phyloP scores from a whole-genome alignment of 805 yeast genomes.

The Pichia gijzeniarum region DNA sequence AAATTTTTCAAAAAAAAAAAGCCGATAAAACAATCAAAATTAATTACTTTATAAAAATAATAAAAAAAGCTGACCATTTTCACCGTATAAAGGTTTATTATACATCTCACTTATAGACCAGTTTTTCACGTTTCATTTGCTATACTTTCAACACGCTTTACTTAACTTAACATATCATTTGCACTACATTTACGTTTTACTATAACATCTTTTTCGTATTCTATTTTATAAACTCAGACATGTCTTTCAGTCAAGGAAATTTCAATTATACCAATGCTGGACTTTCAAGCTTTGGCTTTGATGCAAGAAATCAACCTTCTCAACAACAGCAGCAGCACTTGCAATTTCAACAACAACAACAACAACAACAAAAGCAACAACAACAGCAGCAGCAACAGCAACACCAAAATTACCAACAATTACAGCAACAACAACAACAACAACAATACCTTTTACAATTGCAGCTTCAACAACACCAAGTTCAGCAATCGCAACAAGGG shows the following conservation, averaged over 20 bases:
- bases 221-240: not conserved
- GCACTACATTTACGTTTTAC: too few relatives aligned
- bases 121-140: not conserved
- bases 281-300: conserved; percentile 4
- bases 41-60: too few relatives aligned
- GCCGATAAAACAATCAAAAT: too few relatives aligned
- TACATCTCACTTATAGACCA: not conserved
- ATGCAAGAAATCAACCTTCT: not conserved
- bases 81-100: not conserved
- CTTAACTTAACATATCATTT: not conserved
- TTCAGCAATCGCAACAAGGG: conserved; percentile 4
- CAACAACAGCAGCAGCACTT: conserved; percentile 11
- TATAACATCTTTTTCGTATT: too few relatives aligned
- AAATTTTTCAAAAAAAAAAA: too few relatives aligned
- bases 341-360: conserved; percentile 9
- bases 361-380: conserved; percentile 8
- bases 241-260: conserved; percentile 6
- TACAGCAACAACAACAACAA: conserved; percentile 7
- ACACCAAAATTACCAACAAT: conserved; percentile 9
- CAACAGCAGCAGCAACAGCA: conserved; percentile 11
- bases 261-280: not conserved
- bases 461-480: conserved; percentile 10
- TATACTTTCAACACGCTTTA: too few relatives aligned
- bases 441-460: conserved; percentile 12
- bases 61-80: too few relatives aligned